Percentiles rank a stretch among this genome's conserved stretches.
These are phyloP conservation scores for Luffa acutangula DNA, from an alignment of 306 rosid genomes.

Conservation along the genomic window DNA sequence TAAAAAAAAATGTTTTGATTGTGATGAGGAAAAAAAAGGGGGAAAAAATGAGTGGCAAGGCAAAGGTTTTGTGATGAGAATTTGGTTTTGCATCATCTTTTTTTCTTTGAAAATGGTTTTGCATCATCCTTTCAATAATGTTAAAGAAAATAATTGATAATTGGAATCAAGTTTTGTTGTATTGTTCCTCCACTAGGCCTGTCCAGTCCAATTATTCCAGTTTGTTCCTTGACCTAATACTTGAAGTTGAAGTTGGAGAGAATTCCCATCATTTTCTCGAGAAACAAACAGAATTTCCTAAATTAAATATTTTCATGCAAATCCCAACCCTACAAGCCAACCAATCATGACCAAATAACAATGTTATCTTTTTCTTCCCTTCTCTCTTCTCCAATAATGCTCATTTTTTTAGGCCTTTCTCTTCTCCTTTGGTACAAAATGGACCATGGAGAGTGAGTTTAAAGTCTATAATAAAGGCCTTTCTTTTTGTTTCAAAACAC, in stretches of 20 bases:
- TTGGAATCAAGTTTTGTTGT: neutral
- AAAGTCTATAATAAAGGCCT: neutral
- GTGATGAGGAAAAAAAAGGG: neutral
- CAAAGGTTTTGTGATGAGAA: neutral
- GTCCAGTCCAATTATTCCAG: neutral
- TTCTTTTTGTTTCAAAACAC: neutral
- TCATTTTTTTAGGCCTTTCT: neutral
- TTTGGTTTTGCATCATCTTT: slow-evolving; percentile 6
- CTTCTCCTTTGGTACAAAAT: neutral
- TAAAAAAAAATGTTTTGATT: neutral
- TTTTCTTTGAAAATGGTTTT: neutral
- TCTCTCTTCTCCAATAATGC: slow-evolving; percentile 1
- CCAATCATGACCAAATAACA: neutral
- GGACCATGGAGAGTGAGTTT: neutral
- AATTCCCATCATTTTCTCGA: neutral
- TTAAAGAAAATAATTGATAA: neutral
- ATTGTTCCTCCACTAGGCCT: neutral
- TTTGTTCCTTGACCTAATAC: neutral
- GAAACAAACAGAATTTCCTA: neutral
- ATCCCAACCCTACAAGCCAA: neutral
- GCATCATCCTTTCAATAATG: slow-evolving; percentile 8
- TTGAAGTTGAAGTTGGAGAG: neutral
- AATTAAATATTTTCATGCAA: neutral
- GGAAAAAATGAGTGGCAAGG: neutral
- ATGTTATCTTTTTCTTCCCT: neutral